A percentile compares a stretch with the other conserved stretches of the same genome.
phyloP scores from a whole-genome alignment of 202 grass and related monocot genomes.

The Elaeis oleifera region DNA sequence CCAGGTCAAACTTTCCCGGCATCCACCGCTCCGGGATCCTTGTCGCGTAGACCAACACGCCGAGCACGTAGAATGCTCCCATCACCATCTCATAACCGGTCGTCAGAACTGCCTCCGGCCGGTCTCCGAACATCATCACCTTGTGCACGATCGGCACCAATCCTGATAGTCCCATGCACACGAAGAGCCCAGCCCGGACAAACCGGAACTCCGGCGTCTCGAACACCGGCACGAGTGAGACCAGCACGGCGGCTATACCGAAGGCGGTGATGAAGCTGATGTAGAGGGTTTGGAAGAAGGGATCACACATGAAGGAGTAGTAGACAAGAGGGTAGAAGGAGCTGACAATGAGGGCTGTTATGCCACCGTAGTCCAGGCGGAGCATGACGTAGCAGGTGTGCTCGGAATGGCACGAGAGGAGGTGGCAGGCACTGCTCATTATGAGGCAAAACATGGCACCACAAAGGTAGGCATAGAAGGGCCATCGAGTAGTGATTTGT shows the following conservation, averaged over 20 bases:
- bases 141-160: conserved; percentile 78
- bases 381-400: conserved; percentile 59
- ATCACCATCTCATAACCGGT: conserved; percentile 67
- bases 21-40: conserved; percentile 77
- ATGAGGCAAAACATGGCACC: conserved; percentile 88
- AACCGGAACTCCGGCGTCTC: conserved; percentile 40
- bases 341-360: conserved; percentile 69
- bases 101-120: conserved; percentile 51
- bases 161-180: conserved; percentile 55
- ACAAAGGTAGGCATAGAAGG: conserved; percentile 66
- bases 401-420: conserved; percentile 69
- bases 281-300: conserved; percentile 43
- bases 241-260: conserved; percentile 35
- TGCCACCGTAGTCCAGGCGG: conserved; percentile 85
- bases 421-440: conserved; percentile 74
- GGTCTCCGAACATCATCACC: conserved; percentile 38
- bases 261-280: conserved; percentile 54
- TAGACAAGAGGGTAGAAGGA: conserved; percentile 91
- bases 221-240: conserved; percentile 59
- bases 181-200: conserved; percentile 46
- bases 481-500: conserved; percentile 43
- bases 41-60: conserved; percentile 57
- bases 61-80: conserved; percentile 43
- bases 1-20: conserved; percentile 71
- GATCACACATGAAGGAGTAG: conserved; percentile 78